A percentile compares a stretch with the other conserved stretches of the same genome.
Evolutionary conservation across 352 stramenopile species (phyloP).

Genomic region (Blastocystis sp.): DNA sequence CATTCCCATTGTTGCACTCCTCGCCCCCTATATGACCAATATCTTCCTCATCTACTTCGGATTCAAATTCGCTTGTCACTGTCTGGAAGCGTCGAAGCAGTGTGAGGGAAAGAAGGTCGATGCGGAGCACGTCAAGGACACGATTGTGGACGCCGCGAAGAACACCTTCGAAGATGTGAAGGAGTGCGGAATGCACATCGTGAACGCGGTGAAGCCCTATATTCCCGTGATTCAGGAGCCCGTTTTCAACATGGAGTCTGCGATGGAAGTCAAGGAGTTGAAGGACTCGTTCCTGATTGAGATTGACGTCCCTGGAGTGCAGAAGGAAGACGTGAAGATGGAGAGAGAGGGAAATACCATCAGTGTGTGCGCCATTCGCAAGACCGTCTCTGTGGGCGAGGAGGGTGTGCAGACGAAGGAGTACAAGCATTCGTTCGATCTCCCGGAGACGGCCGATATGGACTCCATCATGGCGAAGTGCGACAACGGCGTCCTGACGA

Average conservation of each 20-base stretch:
- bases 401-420: neutral
- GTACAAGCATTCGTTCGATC: neutral
- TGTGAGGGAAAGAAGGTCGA: neutral
- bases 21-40: neutral
- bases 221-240: neutral
- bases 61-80: neutral
- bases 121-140: neutral
- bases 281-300: neutral
- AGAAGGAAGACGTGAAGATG: slow-evolving; percentile 11
- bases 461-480: neutral
- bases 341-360: neutral
- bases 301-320: slow-evolving; percentile 4
- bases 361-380: neutral
- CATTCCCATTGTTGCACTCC: neutral
- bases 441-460: neutral
- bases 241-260: neutral
- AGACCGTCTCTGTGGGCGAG: neutral
- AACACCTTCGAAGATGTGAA: neutral
- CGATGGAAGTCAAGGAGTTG: neutral
- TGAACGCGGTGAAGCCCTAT: neutral
- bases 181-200: neutral
- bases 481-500: slow-evolving; percentile 12
- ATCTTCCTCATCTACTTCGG: neutral
- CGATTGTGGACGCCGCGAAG: neutral
- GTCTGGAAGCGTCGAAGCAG: neutral